A percentile compares a stretch with the other conserved stretches of the same genome.
Conservation (phyloP, 768 basidiomycete species). For the Trametes cubensis region DNA sequence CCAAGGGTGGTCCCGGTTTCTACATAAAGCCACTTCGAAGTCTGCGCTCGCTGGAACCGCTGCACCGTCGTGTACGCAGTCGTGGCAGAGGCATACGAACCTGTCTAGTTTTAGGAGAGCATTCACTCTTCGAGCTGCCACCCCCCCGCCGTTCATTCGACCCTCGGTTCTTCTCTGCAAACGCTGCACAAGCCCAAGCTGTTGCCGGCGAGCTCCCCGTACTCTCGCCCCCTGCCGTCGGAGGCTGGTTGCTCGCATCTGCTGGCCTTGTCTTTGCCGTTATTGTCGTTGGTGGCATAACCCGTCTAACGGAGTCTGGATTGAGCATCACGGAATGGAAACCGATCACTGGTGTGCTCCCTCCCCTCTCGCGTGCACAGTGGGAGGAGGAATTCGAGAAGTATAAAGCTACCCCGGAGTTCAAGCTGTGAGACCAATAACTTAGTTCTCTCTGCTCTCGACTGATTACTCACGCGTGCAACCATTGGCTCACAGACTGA, state of each 20-base stretch:
- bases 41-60: background rate
- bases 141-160: slow-evolving; percentile 29
- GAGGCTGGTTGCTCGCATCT: slow-evolving; percentile 83
- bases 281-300: slow-evolving; percentile 94
- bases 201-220: slow-evolving; percentile 45
- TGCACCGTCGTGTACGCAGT: slow-evolving; percentile 1
- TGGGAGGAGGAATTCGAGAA: slow-evolving; percentile 93
- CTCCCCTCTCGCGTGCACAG: slow-evolving; percentile 72
- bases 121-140: slow-evolving; percentile 13
- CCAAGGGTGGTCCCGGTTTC: slow-evolving; percentile 8
- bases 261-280: slow-evolving; percentile 88
- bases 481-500: slow-evolving; percentile 57
- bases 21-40: slow-evolving; percentile 10
- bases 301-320: slow-evolving; percentile 95
- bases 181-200: slow-evolving; percentile 27
- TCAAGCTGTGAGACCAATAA: slow-evolving; percentile 72
- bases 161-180: slow-evolving; percentile 45
- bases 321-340: slow-evolving; percentile 98
- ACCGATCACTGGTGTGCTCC: slow-evolving; percentile 86
- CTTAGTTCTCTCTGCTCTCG: background rate
- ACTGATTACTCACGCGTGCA: too few species aligned
- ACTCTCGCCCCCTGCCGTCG: slow-evolving; percentile 70
- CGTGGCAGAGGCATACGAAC: background rate
- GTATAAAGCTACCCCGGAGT: slow-evolving; percentile 94
- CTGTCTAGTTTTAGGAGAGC: slow-evolving; percentile 9